Evolutionary conservation across 2,329 filamentous ascomycete species (phyloP).

Genomic region (Aspergillus tanneri): DNA sequence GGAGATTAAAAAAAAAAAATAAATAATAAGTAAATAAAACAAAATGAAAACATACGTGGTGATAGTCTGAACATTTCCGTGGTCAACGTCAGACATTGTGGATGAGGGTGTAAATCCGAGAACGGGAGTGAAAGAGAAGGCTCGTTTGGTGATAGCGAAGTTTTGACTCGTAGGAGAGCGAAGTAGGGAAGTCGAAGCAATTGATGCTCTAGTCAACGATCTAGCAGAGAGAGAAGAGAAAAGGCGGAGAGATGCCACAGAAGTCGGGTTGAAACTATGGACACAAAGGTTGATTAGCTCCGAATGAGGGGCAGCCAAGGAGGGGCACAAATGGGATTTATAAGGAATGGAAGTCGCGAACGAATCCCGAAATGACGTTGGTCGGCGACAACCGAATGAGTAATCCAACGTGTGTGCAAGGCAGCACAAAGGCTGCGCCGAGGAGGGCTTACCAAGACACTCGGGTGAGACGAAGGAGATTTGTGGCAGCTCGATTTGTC

Average conservation of each 20-base stretch:
- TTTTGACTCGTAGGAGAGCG: slow-evolving; percentile 7
- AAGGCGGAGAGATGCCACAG: slow-evolving; percentile 26
- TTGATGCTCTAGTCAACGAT: slow-evolving; percentile 14
- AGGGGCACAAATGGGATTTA: slow-evolving; percentile 29
- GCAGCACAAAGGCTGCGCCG: slow-evolving; percentile 6
- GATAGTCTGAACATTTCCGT: slow-evolving; percentile 26
- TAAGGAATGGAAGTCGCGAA: slow-evolving; percentile 21
- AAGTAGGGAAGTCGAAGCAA: slow-evolving; percentile 13
- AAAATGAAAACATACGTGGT: slow-evolving; percentile 22
- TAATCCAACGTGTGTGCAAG: slow-evolving; percentile 22
- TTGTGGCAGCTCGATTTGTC: slow-evolving; percentile 13
- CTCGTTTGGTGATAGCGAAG: slow-evolving; percentile 17
- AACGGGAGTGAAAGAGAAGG: slow-evolving; percentile 30
- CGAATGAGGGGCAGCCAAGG: slow-evolving; percentile 22
- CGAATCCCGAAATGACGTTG: slow-evolving; percentile 29
- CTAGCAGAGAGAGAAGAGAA: slow-evolving; percentile 17
- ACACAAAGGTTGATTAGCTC: slow-evolving; percentile 19
- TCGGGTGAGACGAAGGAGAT: slow-evolving; percentile 11
- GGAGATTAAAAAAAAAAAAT: neutral
- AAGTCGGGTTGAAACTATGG: slow-evolving; percentile 27
- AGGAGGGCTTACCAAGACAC: slow-evolving; percentile 18
- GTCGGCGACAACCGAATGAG: slow-evolving; percentile 21
- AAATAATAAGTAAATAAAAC: neutral
- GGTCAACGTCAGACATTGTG: slow-evolving; percentile 32
- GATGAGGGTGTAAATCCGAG: slow-evolving; percentile 47